Conservation (phyloP, 768 basidiomycete species). For the Leucocoprinus leucothites region DNA sequence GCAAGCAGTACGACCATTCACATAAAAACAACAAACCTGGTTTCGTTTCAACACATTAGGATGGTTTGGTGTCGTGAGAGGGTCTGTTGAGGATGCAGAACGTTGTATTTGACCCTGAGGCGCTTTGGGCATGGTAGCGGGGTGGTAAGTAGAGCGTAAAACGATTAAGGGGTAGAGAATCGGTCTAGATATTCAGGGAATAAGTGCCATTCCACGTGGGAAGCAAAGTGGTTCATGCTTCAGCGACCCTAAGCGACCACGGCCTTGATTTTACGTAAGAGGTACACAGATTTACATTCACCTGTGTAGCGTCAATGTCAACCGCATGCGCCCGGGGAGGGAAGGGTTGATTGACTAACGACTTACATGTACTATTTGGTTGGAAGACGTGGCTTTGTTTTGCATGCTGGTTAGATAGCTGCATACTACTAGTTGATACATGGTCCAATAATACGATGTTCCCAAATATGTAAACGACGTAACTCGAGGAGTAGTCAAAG, state of each 20-base stretch:
- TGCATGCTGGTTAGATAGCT: too few species aligned
- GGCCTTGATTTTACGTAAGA: too few species aligned
- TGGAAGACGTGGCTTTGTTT: too few species aligned
- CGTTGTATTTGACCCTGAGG: conserved; percentile 18
- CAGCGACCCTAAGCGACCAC: too few species aligned
- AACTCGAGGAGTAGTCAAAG: too few species aligned
- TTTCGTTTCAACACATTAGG: conserved; percentile 52
- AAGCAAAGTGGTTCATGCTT: background rate
- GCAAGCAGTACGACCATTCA: background rate
- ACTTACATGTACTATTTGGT: too few species aligned
- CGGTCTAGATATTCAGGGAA: conserved; percentile 1
- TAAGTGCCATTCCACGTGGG: conserved; percentile 9
- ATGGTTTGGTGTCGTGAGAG: conserved; percentile 26
- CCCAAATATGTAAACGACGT: background rate
- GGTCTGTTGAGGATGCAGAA: conserved; percentile 22
- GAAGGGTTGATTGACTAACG: too few species aligned
- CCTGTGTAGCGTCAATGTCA: too few species aligned
- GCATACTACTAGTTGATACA: conserved; percentile 5
- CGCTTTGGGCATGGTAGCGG: conserved; percentile 8
- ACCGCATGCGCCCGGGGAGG: too few species aligned
- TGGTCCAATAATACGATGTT: conserved; percentile 6
- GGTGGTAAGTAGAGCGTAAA: background rate
- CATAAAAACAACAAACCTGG: conserved; percentile 33
- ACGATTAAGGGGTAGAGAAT: background rate
- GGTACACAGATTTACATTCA: too few species aligned